phyloP scores from a whole-genome alignment of 164 flowering plant genomes.

The Buxus sempervirens region DNA sequence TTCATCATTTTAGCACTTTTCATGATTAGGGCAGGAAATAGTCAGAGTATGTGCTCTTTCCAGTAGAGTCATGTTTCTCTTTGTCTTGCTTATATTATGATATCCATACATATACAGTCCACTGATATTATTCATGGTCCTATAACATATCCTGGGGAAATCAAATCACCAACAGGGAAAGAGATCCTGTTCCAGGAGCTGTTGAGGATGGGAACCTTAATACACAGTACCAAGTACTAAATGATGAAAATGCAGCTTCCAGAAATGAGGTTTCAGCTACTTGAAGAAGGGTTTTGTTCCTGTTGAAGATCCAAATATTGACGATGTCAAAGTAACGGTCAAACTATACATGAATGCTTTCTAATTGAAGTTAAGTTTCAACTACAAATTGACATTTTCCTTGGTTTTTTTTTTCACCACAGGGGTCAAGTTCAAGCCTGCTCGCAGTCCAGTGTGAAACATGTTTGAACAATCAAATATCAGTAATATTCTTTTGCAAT shows the following conservation, averaged over 20 bases:
- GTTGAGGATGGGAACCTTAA: conserved; percentile 17
- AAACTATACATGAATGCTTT: no score
- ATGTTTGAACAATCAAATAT: no score
- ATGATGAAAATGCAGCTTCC: conserved; percentile 27
- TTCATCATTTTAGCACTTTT: background rate
- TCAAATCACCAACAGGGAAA: conserved; percentile 27
- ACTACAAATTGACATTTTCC: no score
- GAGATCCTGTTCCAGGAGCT: conserved; percentile 13
- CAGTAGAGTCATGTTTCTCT: background rate
- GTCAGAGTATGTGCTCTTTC: background rate
- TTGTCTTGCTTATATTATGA: background rate
- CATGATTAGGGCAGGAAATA: background rate
- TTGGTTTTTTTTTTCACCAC: no score
- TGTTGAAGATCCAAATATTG: no score
- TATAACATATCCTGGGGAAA: background rate
- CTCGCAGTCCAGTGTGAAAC: no score
- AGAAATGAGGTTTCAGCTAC: conserved; percentile 13
- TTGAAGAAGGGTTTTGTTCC: background rate
- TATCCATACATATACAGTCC: background rate
- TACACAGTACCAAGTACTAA: conserved; percentile 36
- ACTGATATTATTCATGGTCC: background rate
- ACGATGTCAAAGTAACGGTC: no score
- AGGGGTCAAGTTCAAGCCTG: no score
- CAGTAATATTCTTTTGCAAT: no score
- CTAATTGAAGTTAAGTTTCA: no score